Base-by-base conservation (phyloP, 2,329 filamentous ascomycete genomes). In the Fusarium algeriense region DNA sequence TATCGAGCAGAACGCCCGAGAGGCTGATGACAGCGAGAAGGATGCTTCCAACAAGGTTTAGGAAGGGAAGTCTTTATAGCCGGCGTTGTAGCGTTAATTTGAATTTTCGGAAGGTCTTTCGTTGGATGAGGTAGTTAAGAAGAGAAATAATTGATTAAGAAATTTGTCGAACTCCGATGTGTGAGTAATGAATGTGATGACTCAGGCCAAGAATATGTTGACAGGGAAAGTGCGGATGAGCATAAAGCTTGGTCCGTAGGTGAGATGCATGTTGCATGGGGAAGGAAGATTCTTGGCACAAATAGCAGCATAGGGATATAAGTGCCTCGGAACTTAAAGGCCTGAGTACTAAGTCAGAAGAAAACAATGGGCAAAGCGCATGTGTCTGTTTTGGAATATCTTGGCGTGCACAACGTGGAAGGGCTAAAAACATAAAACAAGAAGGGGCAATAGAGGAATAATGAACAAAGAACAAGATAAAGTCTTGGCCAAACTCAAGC, bases 21-120 rank as follows among this genome's bases (percentile, higher is more conserved):
- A 76, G 45, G 13, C 26, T 5, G 70, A 69, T 12, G 7, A 30
- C 8, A 50, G 55, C 6, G 68, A 71, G 50, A 68, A 54, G 43
- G 64, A 68, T 49, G 55, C 57, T 35, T 62, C 70, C n/a, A 73
- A 72, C 55, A 75, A 64, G 60, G 74, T 76, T 28, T 76, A 66
- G 35, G 15, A 15, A 40, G 8, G 9, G 50, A 60, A 44, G 19
- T 41, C 28, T 60, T 69, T 48, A 38, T 58, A 49, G 50, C 55
- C 34, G 60, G 70, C 54, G 60, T 64, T 70, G 44, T 54, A 61
- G 63, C 46, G 54, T 38, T 60, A 34, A 45, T 23, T 23, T 23
- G 23, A n/a, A 34, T 49, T 69, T 55, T 67, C 23, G 23, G 4
- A 37, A 41, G 41, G 26, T 48, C 13, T 13, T 35, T 41, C 15